Conservation (phyloP, 2,329 filamentous ascomycete genomes). For the Xylaria sp. region DNA sequence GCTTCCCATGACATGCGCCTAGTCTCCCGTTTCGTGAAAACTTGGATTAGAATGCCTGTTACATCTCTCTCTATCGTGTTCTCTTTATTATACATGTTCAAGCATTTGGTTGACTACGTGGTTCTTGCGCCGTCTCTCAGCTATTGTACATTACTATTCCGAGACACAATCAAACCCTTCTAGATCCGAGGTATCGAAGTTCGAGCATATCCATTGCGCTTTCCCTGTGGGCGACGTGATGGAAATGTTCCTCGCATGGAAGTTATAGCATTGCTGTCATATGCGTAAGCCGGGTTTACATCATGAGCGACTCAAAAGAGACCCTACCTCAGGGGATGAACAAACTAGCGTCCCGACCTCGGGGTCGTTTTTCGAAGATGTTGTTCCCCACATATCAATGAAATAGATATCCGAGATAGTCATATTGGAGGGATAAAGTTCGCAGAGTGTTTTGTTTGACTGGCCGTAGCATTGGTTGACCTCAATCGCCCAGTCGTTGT, state of each 20-base stretch:
- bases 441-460: slow-evolving; percentile 50
- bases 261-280: slow-evolving; percentile 39
- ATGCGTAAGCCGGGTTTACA: slow-evolving; percentile 9
- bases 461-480: slow-evolving; percentile 73
- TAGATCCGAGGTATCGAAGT: slow-evolving; percentile 38
- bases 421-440: slow-evolving; percentile 54
- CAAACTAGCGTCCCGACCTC: slow-evolving; percentile 60
- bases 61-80: not conserved
- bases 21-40: not conserved
- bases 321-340: slow-evolving; percentile 56
- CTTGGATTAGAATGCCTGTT: not conserved
- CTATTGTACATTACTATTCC: slow-evolving; percentile 9
- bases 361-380: slow-evolving; percentile 57
- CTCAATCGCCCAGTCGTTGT: slow-evolving; percentile 74
- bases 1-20: not conserved
- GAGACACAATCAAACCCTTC: slow-evolving; percentile 40
- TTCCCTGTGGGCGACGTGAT: slow-evolving; percentile 39
- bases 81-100: not conserved
- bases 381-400: slow-evolving; percentile 66
- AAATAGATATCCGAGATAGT: slow-evolving; percentile 68
- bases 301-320: not conserved
- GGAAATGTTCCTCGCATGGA: slow-evolving; percentile 39
- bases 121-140: no score
- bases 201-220: slow-evolving; percentile 38
- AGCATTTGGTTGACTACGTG: no score